Conservation (phyloP, 441 rosid species). For the Mallotus japonicus region DNA sequence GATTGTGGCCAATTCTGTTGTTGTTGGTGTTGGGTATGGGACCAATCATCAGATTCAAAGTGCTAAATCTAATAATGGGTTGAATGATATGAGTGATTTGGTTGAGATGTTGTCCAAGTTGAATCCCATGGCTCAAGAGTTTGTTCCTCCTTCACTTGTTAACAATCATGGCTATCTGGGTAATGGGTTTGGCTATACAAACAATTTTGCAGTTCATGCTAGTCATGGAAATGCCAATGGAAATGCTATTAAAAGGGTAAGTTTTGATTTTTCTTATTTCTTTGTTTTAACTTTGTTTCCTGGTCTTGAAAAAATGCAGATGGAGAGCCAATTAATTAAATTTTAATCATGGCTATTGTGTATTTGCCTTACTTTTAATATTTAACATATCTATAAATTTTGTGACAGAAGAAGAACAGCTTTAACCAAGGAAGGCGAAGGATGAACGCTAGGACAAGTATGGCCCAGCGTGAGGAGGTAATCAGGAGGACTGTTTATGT, state of each 20-base stretch:
- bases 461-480: conserved; percentile 85
- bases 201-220: conserved; percentile 47
- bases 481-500: conserved; percentile 93
- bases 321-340: not conserved
- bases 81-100: conserved; percentile 58
- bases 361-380: conserved; percentile 4
- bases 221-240: conserved; percentile 44
- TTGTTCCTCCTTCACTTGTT: conserved; percentile 70
- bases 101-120: conserved; percentile 72
- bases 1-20: conserved; percentile 26
- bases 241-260: conserved; percentile 54
- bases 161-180: conserved; percentile 32
- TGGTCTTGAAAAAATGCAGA: not conserved
- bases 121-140: conserved; percentile 87
- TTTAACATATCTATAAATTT: not conserved
- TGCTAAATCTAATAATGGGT: conserved; percentile 23
- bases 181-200: conserved; percentile 54
- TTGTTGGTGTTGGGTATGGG: conserved; percentile 23
- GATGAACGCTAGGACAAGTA: conserved; percentile 66
- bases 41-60: conserved; percentile 32
- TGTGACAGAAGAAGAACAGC: conserved; percentile 58
- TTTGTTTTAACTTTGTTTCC: conserved; percentile 11
- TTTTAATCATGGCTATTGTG: too few relatives aligned
- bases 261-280: conserved; percentile 3
- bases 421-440: conserved; percentile 62